Percentiles rank a stretch among this genome's conserved stretches.
Conservation (phyloP, 352 stramenopile genomes). For the Phytophthora sansomeana region DNA sequence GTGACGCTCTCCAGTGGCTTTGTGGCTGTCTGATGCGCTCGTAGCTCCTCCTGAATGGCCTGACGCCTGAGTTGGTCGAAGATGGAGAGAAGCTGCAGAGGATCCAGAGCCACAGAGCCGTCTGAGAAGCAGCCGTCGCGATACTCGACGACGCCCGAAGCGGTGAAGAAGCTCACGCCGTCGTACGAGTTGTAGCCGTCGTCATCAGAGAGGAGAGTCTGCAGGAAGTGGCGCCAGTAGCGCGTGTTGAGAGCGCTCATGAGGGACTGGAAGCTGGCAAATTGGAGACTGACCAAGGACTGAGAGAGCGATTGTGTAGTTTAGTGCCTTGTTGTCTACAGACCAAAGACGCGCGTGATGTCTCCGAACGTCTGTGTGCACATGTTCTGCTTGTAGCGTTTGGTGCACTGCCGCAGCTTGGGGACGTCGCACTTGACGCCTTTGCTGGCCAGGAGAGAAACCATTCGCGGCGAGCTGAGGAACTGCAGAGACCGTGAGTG, state of each 20-base stretch:
- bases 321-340: slow-evolving; percentile 32
- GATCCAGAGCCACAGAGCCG: slow-evolving; percentile 15
- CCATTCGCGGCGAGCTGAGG: slow-evolving; percentile 70
- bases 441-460: slow-evolving; percentile 55
- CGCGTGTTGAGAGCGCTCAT: slow-evolving; percentile 55
- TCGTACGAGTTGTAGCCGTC: slow-evolving; percentile 36
- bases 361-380: slow-evolving; percentile 44
- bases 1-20: slow-evolving; percentile 11
- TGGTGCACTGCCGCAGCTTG: slow-evolving; percentile 61
- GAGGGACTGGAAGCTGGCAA: background rate
- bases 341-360: slow-evolving; percentile 56
- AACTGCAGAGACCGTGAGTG: slow-evolving; percentile 44
- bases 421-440: slow-evolving; percentile 48
- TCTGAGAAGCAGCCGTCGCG: slow-evolving; percentile 53
- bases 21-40: background rate
- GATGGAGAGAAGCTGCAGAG: slow-evolving; percentile 34
- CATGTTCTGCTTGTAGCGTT: slow-evolving; percentile 69
- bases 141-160: slow-evolving; percentile 48
- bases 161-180: slow-evolving; percentile 56
- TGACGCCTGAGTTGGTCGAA: slow-evolving; percentile 59
- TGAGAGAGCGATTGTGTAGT: slow-evolving; percentile 13
- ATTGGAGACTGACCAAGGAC: slow-evolving; percentile 22
- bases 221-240: slow-evolving; percentile 55
- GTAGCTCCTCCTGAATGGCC: slow-evolving; percentile 37
- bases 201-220: slow-evolving; percentile 32